Evolutionary conservation across 352 stramenopile species (phyloP), one percentile per base, ranked within the genome.

Genomic region (Globisporangium irregulare): DNA sequence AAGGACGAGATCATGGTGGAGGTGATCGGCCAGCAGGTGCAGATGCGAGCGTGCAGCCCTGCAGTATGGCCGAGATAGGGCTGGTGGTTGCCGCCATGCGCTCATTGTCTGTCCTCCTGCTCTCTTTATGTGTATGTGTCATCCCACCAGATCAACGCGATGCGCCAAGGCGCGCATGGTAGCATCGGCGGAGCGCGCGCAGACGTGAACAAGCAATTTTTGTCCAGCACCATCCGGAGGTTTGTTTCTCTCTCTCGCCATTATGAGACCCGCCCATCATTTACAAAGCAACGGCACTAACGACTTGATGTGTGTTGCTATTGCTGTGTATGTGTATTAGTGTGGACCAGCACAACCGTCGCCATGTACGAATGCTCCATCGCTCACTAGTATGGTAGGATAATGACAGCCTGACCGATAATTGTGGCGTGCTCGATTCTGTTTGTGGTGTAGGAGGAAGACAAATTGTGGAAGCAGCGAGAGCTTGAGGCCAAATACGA

Each of bases 131-230:
- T 51, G 60, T 36, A 41, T 32, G 15, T 57, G 18, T 15, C 36
- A 6, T 43, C 6, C 24, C 9, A 10, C 18, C 41, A 87, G 69
- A 84, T 86, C 59, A 62, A 71, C n/a, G 64, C 59, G 41, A 61
- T 84, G 55, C 74, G 70, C 50, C 56, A 59, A 66, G 59, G 66
- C n/a, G 22, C 51, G 38, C 22, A 58, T 10, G 61, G 55, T n/a
- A 14, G 22, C 6, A 63, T 36, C 34, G 32, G 34, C 10, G 66
- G 72, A 14, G 71, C 63, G 15, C 71, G 68, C 18, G 71, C 63
- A 20, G 81, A 90, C 64, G 82, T 92, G 56, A 92, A 90, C 68
- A 92, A 90, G 68, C 64, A 69, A 43, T 92, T 92, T 62, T 64
- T 92, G 36, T 62, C 74, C 48, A 87, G 79, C 62, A 90, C 82